Conservation (phyloP, 257 asterid species). For the Nicotiana knightiana region DNA sequence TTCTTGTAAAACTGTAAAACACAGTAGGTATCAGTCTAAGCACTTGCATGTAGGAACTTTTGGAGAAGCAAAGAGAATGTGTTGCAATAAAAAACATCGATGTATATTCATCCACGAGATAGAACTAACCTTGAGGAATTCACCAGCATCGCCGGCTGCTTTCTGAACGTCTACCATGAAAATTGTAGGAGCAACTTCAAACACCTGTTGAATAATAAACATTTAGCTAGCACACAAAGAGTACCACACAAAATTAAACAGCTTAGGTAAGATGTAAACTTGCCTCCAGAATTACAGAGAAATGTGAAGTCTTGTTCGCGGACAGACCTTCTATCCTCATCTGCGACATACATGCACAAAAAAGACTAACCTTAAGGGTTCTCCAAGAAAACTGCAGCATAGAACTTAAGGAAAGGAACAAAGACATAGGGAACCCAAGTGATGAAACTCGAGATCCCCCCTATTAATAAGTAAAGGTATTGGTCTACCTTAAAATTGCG, state of each 20-base stretch:
- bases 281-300: constrained; percentile 90
- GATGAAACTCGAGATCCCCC: neutral
- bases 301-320: constrained; percentile 68
- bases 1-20: constrained; percentile 74
- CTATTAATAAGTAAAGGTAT: neutral
- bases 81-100: neutral
- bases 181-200: constrained; percentile 81
- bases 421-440: neutral
- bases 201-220: constrained; percentile 39
- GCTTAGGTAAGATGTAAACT: neutral
- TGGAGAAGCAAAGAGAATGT: neutral
- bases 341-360: constrained; percentile 28
- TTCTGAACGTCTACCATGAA: constrained; percentile 96
- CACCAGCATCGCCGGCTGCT: constrained; percentile 85
- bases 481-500: constrained; percentile 80
- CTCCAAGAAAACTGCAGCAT: neutral
- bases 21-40: neutral
- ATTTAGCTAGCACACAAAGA: constrained; percentile 4
- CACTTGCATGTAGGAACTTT: neutral
- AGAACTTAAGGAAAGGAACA: neutral
- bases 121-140: constrained; percentile 41
- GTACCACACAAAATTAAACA: neutral
- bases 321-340: constrained; percentile 98
- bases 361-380: neutral
- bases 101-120: neutral